A percentile compares a stretch with the other conserved stretches of the same genome.
phyloP scores from a whole-genome alignment of 2,329 filamentous ascomycete genomes.

The Lecanicillium sp. region DNA sequence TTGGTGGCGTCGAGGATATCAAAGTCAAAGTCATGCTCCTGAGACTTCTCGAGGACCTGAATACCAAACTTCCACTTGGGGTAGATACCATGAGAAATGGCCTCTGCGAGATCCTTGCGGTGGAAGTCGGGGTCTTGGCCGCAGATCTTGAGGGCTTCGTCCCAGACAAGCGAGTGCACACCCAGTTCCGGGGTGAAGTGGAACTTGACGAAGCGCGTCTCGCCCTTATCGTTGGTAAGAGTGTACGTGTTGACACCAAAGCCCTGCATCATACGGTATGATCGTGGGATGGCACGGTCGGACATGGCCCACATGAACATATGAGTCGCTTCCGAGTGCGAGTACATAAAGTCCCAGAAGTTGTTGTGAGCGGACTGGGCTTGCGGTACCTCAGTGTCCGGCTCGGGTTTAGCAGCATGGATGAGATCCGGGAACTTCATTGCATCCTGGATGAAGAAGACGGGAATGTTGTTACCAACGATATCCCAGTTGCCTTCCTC shows the following conservation, averaged over 20 bases:
- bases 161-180: constrained; percentile 70
- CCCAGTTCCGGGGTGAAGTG: constrained; percentile 67
- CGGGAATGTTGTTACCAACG: constrained; percentile 65
- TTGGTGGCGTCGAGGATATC: constrained; percentile 82
- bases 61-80: constrained; percentile 78
- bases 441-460: constrained; percentile 70
- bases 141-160: constrained; percentile 66
- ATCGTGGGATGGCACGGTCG: constrained; percentile 64
- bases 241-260: constrained; percentile 78
- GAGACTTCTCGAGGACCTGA: constrained; percentile 64
- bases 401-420: constrained; percentile 58
- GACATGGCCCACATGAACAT: constrained; percentile 77
- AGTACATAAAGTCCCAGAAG: constrained; percentile 66
- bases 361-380: constrained; percentile 65
- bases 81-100: constrained; percentile 62
- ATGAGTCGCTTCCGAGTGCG: constrained; percentile 65
- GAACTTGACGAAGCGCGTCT: constrained; percentile 70
- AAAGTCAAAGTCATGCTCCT: constrained; percentile 73
- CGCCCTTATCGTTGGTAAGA: constrained; percentile 57
- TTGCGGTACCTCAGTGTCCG: constrained; percentile 62
- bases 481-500: constrained; percentile 71
- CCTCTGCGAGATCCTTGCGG: constrained; percentile 65
- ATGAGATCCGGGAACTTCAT: constrained; percentile 66
- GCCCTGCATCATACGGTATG: constrained; percentile 78
- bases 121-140: constrained; percentile 78